phyloP scores from a whole-genome alignment of 768 basidiomycete genomes.

The Boletus barrowsii region DNA sequence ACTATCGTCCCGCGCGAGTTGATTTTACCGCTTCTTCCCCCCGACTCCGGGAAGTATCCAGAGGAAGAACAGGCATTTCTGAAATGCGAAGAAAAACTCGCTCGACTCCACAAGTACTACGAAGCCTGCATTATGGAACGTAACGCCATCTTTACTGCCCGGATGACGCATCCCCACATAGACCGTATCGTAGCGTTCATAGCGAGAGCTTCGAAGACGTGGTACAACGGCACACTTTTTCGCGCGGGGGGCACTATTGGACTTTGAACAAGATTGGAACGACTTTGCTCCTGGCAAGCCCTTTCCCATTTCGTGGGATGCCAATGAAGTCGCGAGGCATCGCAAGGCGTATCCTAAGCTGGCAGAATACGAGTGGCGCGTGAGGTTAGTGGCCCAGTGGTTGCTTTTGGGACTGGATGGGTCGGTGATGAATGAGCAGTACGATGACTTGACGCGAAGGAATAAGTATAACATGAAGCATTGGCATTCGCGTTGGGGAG shows the following conservation, averaged over 20 bases:
- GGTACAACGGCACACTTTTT: conserved; percentile 1
- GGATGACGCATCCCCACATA: neutral
- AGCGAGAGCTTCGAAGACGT: conserved; percentile 1
- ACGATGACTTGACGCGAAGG: neutral
- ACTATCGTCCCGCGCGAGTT: neutral
- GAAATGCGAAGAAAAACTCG: no score
- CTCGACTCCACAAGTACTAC: neutral
- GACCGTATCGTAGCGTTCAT: neutral
- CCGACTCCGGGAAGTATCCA: neutral
- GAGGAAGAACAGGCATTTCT: no score
- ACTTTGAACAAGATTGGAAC: neutral
- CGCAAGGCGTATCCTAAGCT: neutral
- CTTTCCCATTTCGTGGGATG: no score
- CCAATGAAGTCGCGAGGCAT: neutral
- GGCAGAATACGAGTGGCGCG: neutral
- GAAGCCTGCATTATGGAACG: neutral
- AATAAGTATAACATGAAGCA: neutral
- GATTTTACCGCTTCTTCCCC: neutral
- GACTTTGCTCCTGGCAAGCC: no score
- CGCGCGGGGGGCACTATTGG: neutral
- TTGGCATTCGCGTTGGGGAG: neutral
- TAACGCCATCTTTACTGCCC: neutral
- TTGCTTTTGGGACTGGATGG: neutral
- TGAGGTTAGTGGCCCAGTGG: neutral
- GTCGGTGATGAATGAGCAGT: neutral